Conservation (phyloP, 371 early-diverging fungal genomes). For the Dinochytrium kinnereticum region DNA sequence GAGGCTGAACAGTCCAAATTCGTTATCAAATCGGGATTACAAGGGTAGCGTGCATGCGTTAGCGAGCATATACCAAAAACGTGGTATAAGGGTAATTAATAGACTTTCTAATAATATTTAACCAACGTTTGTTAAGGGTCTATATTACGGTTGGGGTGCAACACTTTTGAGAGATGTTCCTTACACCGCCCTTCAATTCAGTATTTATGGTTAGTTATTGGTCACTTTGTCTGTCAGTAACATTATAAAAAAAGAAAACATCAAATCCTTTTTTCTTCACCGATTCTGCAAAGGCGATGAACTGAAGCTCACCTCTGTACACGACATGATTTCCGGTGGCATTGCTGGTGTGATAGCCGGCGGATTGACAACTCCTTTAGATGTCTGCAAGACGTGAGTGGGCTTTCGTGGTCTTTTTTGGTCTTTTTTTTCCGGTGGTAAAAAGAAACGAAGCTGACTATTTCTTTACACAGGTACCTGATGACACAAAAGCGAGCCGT, state of each 20-base stretch:
- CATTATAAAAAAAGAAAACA: slow-evolving; percentile 51
- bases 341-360: slow-evolving; percentile 89
- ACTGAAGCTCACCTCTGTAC: slow-evolving; percentile 9
- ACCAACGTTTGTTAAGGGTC: slow-evolving; percentile 81
- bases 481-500: slow-evolving; percentile 4
- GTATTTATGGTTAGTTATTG: slow-evolving; percentile 71
- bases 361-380: slow-evolving; percentile 88
- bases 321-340: slow-evolving; percentile 83
- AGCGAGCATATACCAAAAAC: slow-evolving; percentile 54
- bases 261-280: slow-evolving; percentile 63
- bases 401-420: neutral
- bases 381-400: slow-evolving; percentile 84
- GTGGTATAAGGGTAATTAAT: slow-evolving; percentile 13
- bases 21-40: slow-evolving; percentile 78
- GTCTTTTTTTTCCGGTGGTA: neutral
- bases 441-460: neutral
- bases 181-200: slow-evolving; percentile 93
- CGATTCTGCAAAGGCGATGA: slow-evolving; percentile 32
- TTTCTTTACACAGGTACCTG: neutral
- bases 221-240: slow-evolving; percentile 56
- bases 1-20: slow-evolving; percentile 76
- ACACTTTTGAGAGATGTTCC: slow-evolving; percentile 91
- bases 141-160: slow-evolving; percentile 94
- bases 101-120: too few species aligned
- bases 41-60: slow-evolving; percentile 74